These are phyloP conservation scores for Penicillium canescens DNA, from an alignment of 495 filamentous ascomycete species.

Conservation along the genomic window DNA sequence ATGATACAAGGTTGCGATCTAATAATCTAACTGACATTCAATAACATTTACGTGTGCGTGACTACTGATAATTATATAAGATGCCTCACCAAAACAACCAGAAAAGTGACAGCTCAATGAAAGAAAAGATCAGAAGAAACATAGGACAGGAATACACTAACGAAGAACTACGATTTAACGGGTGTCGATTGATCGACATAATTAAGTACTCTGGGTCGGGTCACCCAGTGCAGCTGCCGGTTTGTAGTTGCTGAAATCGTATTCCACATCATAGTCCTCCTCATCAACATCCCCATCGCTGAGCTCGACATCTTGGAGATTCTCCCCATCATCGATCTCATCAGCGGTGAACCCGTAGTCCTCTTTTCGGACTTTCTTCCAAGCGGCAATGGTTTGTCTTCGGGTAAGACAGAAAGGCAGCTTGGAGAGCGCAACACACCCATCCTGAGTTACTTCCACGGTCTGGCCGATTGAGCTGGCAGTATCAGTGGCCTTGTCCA, in stretches of 20 bases:
- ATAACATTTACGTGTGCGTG: background rate
- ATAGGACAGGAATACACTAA: no score
- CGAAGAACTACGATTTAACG: no score
- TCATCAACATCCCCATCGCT: slow-evolving; percentile 21
- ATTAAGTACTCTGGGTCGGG: slow-evolving; percentile 16
- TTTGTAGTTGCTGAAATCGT: slow-evolving; percentile 23
- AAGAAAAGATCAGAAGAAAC: background rate
- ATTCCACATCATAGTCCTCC: slow-evolving; percentile 26
- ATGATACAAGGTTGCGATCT: no score
- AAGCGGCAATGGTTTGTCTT: slow-evolving; percentile 23
- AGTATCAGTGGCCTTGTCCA: slow-evolving; percentile 28
- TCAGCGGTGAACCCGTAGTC: slow-evolving; percentile 23
- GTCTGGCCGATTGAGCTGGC: slow-evolving; percentile 27
- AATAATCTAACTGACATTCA: background rate
- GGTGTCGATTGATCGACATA: background rate
- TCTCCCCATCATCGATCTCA: slow-evolving; percentile 22
- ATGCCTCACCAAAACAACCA: background rate
- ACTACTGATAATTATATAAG: background rate
- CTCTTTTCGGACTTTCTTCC: slow-evolving; percentile 27
- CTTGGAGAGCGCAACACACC: slow-evolving; percentile 23
- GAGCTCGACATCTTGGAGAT: slow-evolving; percentile 23
- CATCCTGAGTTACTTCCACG: slow-evolving; percentile 22
- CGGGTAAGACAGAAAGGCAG: slow-evolving; percentile 23
- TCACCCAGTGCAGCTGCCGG: slow-evolving; percentile 19
- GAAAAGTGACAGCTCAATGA: background rate